A percentile compares a stretch with the other conserved stretches of the same genome.
Conservation (phyloP, 1,139 yeast species). For the Sugiyamaella grinbergsii region DNA sequence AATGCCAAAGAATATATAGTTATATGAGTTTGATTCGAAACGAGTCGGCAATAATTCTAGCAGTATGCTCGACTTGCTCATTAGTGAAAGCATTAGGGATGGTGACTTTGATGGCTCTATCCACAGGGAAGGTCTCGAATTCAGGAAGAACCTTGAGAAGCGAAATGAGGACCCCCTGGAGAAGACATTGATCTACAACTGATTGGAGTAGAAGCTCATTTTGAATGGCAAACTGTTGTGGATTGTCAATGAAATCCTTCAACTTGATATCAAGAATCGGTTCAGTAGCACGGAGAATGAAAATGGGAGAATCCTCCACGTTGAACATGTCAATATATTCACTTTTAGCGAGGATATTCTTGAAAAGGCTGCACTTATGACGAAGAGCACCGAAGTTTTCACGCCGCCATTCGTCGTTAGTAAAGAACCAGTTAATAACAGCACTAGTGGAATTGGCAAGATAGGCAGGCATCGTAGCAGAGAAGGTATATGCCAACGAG, state of each 20-base stretch:
- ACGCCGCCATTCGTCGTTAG: slow-evolving; percentile 37
- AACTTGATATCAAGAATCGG: slow-evolving; percentile 28
- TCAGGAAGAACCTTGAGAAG: slow-evolving; percentile 69
- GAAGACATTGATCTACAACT: slow-evolving; percentile 58
- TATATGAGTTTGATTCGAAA: slow-evolving; percentile 19
- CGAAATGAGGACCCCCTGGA: slow-evolving; percentile 60
- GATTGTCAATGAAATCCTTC: slow-evolving; percentile 20
- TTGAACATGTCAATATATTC: slow-evolving; percentile 54
- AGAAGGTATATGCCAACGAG: slow-evolving; percentile 85
- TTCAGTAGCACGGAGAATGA: slow-evolving; percentile 37
- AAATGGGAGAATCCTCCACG: slow-evolving; percentile 61
- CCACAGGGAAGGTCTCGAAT: slow-evolving; percentile 76
- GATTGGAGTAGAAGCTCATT: slow-evolving; percentile 66
- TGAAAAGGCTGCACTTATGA: slow-evolving; percentile 44
- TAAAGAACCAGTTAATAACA: slow-evolving; percentile 49
- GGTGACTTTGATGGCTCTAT: slow-evolving; percentile 64
- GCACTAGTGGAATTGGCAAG: slow-evolving; percentile 73
- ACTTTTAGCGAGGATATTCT: slow-evolving; percentile 44
- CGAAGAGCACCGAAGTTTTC: slow-evolving; percentile 43
- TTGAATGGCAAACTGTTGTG: slow-evolving; percentile 30
- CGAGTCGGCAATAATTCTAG: slow-evolving; percentile 28
- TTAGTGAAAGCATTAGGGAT: slow-evolving; percentile 57
- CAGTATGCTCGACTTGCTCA: slow-evolving; percentile 54
- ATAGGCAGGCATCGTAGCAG: slow-evolving; percentile 94
- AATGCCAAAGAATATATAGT: background rate